These are phyloP conservation scores for Pythium periplocum DNA, from an alignment of 352 stramenopile genomes.

Conservation along the genomic window DNA sequence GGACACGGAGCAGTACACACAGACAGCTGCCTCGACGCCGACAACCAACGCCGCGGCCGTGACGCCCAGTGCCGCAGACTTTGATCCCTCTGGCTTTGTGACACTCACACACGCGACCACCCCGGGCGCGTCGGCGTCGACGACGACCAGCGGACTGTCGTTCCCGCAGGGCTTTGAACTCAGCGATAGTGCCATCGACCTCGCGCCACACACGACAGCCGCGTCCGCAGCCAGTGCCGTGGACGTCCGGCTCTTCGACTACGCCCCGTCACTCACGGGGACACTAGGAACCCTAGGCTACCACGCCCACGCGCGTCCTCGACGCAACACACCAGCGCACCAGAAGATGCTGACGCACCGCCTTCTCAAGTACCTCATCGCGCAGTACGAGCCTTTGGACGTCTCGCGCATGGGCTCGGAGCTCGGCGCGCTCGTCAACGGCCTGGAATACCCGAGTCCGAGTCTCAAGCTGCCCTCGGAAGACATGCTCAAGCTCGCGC, in stretches of 20 bases:
- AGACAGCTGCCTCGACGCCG: not conserved
- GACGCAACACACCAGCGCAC: constrained; percentile 5
- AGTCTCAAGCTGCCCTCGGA: constrained; percentile 43
- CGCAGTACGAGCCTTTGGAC: constrained; percentile 70
- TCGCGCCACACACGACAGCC: constrained; percentile 6
- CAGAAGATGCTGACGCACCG: constrained; percentile 69
- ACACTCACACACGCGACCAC: constrained; percentile 26
- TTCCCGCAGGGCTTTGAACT: constrained; percentile 59
- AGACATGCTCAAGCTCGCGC: constrained; percentile 62
- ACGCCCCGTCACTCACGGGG: constrained; percentile 22
- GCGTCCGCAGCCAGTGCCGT: constrained; percentile 17
- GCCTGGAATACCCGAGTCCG: constrained; percentile 27
- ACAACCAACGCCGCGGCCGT: not conserved
- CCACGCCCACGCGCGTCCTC: too few species aligned
- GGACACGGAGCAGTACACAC: constrained; percentile 17
- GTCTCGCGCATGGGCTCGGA: constrained; percentile 62
- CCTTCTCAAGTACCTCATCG: constrained; percentile 70
- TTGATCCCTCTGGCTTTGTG: constrained; percentile 64
- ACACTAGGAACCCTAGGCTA: constrained; percentile 4
- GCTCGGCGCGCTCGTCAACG: constrained; percentile 52
- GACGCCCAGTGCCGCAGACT: constrained; percentile 25
- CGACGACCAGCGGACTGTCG: constrained; percentile 22
- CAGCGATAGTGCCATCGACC: constrained; percentile 38
- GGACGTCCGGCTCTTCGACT: constrained; percentile 56
- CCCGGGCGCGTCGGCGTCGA: constrained; percentile 10